Evolutionary conservation across 495 filamentous ascomycete species (phyloP), one percentile per base, ranked within the genome.

Genomic region (Neurospora intermedia): DNA sequence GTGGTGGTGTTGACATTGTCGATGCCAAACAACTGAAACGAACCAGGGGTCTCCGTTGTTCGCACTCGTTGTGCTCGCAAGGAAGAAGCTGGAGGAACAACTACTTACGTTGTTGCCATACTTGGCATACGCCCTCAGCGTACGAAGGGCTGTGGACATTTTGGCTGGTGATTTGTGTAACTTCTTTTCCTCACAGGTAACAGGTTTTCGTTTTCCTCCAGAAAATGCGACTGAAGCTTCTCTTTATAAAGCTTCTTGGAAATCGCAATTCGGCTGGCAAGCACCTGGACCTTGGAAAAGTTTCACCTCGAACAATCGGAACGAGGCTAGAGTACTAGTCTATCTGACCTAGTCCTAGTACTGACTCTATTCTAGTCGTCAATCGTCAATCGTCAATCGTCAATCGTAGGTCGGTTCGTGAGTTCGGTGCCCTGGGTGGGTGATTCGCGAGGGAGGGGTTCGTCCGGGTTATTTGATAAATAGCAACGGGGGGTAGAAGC

Each of bases 71-170:
- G 2, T 13, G 10, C 20, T 66, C 54, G 54, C 54, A 40, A 69
- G 39, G 40, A 45, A 59, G 16, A 39, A 11, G 71, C 15, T 66
- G 31, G 38, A 45, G 62, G 20, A 31, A 75, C 27, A 31, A 31
- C 27, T 31, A 31, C 83, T 75, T 76, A 87, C 86, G 76, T 87
- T 87, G 43, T 82, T 80, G 66, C 82, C 82, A 77, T 86, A 81
- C 72, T 84, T 83, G 74, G 84, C 80, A 74, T 83, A 88, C 38
- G 86, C 85, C 78, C 85, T 81, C 72, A 87, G 77, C 59, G 85
- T 86, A 74, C 82, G 84, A 62, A 86, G 70, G 18, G 84, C 82
- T 77, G 82, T 74, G 1, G 87, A 87, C 72, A 85, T 82, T 86
- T 88, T 88, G 35, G 69, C 41, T 66, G 71, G 16, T 69, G 70